Evolutionary conservation across 176 grass and related monocot species (phyloP), one percentile per base, ranked within the genome.

Genomic region (Cenchrus purpureus): DNA sequence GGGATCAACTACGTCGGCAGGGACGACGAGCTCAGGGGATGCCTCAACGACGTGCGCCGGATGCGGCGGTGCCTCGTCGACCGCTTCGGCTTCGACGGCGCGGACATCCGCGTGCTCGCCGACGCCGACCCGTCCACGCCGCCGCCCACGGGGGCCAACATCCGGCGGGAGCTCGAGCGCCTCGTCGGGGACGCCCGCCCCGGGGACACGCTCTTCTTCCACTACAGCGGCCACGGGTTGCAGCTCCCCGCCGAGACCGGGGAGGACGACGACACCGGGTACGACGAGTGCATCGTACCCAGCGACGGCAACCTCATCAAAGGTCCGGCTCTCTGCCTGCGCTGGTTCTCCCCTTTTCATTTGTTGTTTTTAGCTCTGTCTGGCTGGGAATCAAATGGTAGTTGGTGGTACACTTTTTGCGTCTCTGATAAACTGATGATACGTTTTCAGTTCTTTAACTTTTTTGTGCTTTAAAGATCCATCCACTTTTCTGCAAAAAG

Each of bases 241-340:
- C 91, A 85, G 73, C 77, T 96, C 37, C 93, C 93, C 10, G 87
- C 89, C 61, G 91, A 95, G 91, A 95, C 93, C 34, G 96, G 96
- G n/a, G 77, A 95, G 53, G 90, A 99, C 56, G 97, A 96, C 83
- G 91, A 96, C 80, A 99, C 91, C 10, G 93, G 97, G 0, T 96
- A 88, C 74, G 97, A 99, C 85, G 93, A 99, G 86, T 95, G 93
- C 88, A 96, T 99, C 88, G 91, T 94, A 51, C 93, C 93, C 12
- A 91, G 88, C 68, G 93, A 96, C 77, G 87, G 92, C 84, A 96
- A 99, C 77, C 88, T 94, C 12, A 99, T 99, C 87, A 94, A 85
- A 81, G 95, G 95, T 91, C n/a, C 14, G 2, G 19, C 10, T 10
- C 10, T 10, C 10, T 59, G 19, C 19, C 11, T 8, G 6, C 28